Conservation (phyloP, 768 basidiomycete species). For the Tricholoma sp. region DNA sequence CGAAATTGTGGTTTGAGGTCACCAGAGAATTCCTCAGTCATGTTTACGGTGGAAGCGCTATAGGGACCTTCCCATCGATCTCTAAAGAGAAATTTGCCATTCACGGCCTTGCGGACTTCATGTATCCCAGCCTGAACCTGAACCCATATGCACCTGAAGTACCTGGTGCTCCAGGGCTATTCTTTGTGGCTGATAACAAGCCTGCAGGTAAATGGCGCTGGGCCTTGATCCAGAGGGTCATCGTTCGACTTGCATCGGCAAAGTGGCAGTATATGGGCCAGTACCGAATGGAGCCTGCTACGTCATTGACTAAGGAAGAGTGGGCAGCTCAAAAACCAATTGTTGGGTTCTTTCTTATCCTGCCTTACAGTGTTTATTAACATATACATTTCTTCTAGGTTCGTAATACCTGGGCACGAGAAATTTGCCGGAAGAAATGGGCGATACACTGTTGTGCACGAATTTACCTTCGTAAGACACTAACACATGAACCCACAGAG, state of each 20-base stretch:
- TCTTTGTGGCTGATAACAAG: slow-evolving; percentile 6
- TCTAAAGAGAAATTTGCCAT: slow-evolving; percentile 9
- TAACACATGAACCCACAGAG: slow-evolving; percentile 19
- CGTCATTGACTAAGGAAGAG: slow-evolving; percentile 29
- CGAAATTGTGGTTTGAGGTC: background rate
- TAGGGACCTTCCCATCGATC: slow-evolving; percentile 10
- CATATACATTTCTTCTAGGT: slow-evolving; percentile 4
- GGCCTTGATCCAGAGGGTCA: slow-evolving; percentile 20
- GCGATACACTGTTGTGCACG: slow-evolving; percentile 20
- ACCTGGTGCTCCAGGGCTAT: slow-evolving; percentile 27
- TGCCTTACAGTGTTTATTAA: background rate
- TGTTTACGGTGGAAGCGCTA: slow-evolving; percentile 6
- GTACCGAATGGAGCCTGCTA: slow-evolving; percentile 24
- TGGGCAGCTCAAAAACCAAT: slow-evolving; percentile 11
- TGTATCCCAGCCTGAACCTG: slow-evolving; percentile 20
- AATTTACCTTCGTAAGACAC: slow-evolving; percentile 19
- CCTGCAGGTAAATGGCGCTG: slow-evolving; percentile 7
- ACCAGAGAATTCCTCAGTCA: slow-evolving; percentile 4
- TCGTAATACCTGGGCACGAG: slow-evolving; percentile 22
- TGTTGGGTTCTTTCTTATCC: background rate
- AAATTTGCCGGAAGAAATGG: slow-evolving; percentile 23
- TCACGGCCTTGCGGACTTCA: slow-evolving; percentile 24
- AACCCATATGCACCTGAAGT: slow-evolving; percentile 24
- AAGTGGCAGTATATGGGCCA: slow-evolving; percentile 33
- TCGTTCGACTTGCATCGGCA: slow-evolving; percentile 25